Percentiles rank a stretch among this genome's conserved stretches.
These are phyloP conservation scores for Saussurea involucrata DNA, from an alignment of 129 eudicot species.

Conservation along the genomic window DNA sequence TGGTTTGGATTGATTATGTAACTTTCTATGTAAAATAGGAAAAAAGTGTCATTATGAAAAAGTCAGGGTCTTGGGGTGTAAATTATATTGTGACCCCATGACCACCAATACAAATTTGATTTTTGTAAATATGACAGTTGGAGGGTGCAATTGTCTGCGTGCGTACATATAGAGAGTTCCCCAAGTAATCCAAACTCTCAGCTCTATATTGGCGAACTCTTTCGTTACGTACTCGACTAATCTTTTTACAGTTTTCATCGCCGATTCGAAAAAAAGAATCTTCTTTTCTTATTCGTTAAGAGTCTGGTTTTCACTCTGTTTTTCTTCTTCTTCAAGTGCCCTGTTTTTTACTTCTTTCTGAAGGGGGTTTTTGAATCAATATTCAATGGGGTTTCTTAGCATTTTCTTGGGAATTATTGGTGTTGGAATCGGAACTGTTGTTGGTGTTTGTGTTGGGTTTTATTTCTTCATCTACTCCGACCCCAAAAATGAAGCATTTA, in stretches of 20 bases:
- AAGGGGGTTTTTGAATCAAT: not conserved
- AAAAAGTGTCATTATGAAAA: constrained; percentile 7
- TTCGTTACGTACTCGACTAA: not conserved
- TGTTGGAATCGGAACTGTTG: constrained; percentile 45
- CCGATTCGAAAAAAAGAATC: not conserved
- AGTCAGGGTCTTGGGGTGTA: not conserved
- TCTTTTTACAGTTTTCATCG: constrained; percentile 17
- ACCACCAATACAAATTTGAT: not conserved
- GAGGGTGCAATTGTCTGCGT: not conserved
- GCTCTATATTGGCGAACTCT: not conserved
- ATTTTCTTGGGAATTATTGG: constrained; percentile 60
- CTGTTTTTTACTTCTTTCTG: constrained; percentile 7
- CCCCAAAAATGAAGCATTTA: constrained; percentile 34
- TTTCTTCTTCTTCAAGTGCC: not conserved
- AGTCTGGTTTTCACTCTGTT: not conserved
- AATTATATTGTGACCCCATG: not conserved
- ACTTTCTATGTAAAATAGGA: not conserved
- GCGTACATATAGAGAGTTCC: not conserved
- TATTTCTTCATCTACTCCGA: constrained; percentile 66
- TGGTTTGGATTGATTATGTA: not conserved
- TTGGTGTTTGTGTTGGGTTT: constrained; percentile 65
- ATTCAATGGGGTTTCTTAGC: constrained; percentile 52
- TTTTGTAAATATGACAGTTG: constrained; percentile 1
- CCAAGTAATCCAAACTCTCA: constrained; percentile 5
- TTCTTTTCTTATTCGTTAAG: constrained; percentile 15